Conservation (phyloP, 208 protist genomes). For the Leishmania mexicana region DNA sequence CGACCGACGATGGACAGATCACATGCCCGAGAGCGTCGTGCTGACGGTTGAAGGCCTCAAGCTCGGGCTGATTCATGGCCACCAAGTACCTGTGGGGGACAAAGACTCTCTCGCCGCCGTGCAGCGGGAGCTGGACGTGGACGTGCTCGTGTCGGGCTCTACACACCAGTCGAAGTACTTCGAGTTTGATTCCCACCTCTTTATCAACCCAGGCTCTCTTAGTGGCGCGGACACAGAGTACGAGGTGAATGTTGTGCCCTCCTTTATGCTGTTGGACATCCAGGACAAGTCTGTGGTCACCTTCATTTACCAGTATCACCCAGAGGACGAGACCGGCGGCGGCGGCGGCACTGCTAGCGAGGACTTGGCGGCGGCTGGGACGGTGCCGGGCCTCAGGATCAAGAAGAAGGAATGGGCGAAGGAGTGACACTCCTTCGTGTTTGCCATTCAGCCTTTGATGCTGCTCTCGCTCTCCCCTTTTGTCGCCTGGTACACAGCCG, state of each 20-base stretch:
- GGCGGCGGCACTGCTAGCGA: slow-evolving; percentile 12
- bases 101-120: slow-evolving; percentile 93
- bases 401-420: slow-evolving; percentile 81
- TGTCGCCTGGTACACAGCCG: neutral
- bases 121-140: slow-evolving; percentile 97
- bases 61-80: slow-evolving; percentile 98
- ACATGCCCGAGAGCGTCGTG: slow-evolving; percentile 91
- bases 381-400: slow-evolving; percentile 43
- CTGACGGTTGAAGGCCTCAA: slow-evolving; percentile 96
- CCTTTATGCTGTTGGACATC: slow-evolving; percentile 98
- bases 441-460: no score
- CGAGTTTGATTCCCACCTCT: slow-evolving; percentile 96
- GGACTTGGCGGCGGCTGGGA: slow-evolving; percentile 11
- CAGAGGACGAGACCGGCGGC: slow-evolving; percentile 15
- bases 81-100: slow-evolving; percentile 97
- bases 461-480: neutral
- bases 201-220: slow-evolving; percentile 99
- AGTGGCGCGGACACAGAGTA: slow-evolving; percentile 94
- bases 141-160: slow-evolving; percentile 97
- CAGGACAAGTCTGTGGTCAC: slow-evolving; percentile 79
- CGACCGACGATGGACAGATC: slow-evolving; percentile 72
- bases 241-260: slow-evolving; percentile 81
- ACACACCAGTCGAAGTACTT: slow-evolving; percentile 93
- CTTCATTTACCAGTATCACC: slow-evolving; percentile 76
- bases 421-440: slow-evolving; percentile 11